phyloP scores from a whole-genome alignment of 1,284 basidiomycete species.

The Cutaneotrichosporon spelunceum region DNA sequence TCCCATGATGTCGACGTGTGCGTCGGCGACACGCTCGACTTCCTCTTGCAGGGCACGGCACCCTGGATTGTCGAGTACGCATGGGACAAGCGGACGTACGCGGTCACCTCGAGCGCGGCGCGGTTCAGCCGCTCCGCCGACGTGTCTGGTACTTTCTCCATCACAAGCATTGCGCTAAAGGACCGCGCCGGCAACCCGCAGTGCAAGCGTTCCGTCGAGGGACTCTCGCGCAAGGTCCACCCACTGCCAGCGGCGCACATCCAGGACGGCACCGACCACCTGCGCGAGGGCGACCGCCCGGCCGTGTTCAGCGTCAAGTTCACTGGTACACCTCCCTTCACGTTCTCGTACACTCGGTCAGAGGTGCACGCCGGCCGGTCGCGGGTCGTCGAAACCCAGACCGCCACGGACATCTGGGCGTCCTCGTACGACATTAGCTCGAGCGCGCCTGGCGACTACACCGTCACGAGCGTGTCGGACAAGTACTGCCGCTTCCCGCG shows the following conservation, averaged over 20 bases:
- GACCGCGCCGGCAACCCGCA: conserved; percentile 57
- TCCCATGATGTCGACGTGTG: conserved; percentile 77
- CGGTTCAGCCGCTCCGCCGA: conserved; percentile 81
- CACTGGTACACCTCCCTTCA: conserved; percentile 86
- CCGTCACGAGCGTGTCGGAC: conserved; percentile 81
- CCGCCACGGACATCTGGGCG: conserved; percentile 72
- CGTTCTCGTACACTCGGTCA: conserved; percentile 85
- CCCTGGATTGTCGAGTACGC: conserved; percentile 92
- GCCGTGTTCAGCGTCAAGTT: conserved; percentile 81
- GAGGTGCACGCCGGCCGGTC: conserved; percentile 30
- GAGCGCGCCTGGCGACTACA: conserved; percentile 69
- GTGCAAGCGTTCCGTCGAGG: conserved; percentile 76
- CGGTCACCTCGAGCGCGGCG: conserved; percentile 70
- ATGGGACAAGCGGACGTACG: conserved; percentile 70
- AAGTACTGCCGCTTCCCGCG: conserved; percentile 76
- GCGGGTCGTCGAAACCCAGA: conserved; percentile 75
- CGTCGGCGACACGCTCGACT: conserved; percentile 84
- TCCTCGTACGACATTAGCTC: conserved; percentile 83
- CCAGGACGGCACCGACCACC: conserved; percentile 79
- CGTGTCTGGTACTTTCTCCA: conserved; percentile 72
- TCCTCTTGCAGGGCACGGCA: conserved; percentile 89
- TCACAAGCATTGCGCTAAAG: conserved; percentile 84
- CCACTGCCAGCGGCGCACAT: conserved; percentile 82
- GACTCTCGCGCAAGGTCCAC: conserved; percentile 73
- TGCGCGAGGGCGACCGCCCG: conserved; percentile 89